Base-by-base conservation (phyloP, 2,329 filamentous ascomycete genomes). In the Microdochium trichocladiopsis region DNA sequence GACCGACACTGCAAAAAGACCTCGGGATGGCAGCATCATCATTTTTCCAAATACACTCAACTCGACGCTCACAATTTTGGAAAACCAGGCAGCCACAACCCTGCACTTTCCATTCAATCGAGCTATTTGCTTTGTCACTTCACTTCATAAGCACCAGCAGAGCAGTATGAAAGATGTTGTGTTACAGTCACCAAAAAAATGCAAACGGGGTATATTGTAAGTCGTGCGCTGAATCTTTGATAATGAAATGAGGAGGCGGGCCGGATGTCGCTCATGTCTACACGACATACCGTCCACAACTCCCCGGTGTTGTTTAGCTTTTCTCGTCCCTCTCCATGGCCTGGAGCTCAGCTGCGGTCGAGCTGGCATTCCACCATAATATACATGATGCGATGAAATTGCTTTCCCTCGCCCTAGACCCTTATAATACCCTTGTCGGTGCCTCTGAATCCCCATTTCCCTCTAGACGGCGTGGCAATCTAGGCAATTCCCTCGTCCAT, bases 401-500 rank as follows among this genome's bases (percentile, higher is more conserved):
- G 14, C n/a, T 18, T 23, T 22, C 12, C 18, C 22, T 12, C n/a
- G 16, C 12, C 18, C n/a, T 45, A 3, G 18, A 3, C 41, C 41
- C 5, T 45, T 18, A 22, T 45, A 18, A 18, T 22, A 18, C 22
- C 41, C 18, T 45, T 18, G 6, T 23, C 18, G 5, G 6, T 11
- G 12, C 33, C 33, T 8, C 14, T 4, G 18, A n/a, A 37, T 4
- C 14, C 4, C 18, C 14, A n/a, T 37, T 16, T 4, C 4, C 14
- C 12, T n/a, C 18, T 9, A 16, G 33, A 5, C 33, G 33, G 18
- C n/a, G n/a, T n/a, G n/a, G n/a, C n/a, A n/a, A n/a, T n/a, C n/a
- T n/a, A n/a, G n/a, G 54, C 58, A 54, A 72, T 68, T 23, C 72
- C 65, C 54, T 75, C 71, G 45, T 69, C 66, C 55, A 63, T 65